phyloP scores from a whole-genome alignment of 2,329 filamentous ascomycete genomes.

The Ophiostoma australiae region DNA sequence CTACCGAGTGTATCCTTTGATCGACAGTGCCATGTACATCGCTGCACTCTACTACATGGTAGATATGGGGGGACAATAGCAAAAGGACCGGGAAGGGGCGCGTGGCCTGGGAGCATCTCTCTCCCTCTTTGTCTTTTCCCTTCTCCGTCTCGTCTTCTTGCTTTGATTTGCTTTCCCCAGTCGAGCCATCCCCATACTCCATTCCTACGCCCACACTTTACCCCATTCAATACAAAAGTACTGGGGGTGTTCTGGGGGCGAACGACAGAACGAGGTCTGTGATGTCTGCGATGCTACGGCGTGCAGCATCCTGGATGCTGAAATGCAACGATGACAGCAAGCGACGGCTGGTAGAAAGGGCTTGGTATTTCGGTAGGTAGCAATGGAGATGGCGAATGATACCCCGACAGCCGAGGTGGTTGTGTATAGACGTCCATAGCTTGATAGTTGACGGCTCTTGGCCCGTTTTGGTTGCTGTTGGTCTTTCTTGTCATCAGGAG shows the following conservation, averaged over 20 bases:
- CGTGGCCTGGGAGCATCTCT: not conserved
- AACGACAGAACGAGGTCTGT: not conserved
- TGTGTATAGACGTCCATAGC: not conserved
- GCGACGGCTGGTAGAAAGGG: not conserved
- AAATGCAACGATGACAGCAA: not conserved
- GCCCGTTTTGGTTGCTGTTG: not conserved
- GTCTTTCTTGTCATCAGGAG: not conserved
- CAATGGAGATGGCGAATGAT: constrained; percentile 1
- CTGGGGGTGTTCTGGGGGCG: not conserved
- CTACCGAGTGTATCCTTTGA: not conserved
- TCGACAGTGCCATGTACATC: not conserved
- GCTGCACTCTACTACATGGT: no score
- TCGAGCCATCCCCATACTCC: not conserved
- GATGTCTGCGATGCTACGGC: not conserved
- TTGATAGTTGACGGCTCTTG: not conserved
- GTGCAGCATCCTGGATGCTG: not conserved
- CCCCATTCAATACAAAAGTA: not conserved
- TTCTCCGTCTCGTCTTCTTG: no score
- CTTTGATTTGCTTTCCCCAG: not conserved
- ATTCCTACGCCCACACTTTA: not conserved
- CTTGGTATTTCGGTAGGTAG: not conserved
- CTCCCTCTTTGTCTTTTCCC: not conserved
- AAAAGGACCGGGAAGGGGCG: not conserved
- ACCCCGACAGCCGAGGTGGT: constrained; percentile 10
- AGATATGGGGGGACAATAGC: not conserved